phyloP scores from a whole-genome alignment of 306 rosid genomes.

The Quercus cerris region DNA sequence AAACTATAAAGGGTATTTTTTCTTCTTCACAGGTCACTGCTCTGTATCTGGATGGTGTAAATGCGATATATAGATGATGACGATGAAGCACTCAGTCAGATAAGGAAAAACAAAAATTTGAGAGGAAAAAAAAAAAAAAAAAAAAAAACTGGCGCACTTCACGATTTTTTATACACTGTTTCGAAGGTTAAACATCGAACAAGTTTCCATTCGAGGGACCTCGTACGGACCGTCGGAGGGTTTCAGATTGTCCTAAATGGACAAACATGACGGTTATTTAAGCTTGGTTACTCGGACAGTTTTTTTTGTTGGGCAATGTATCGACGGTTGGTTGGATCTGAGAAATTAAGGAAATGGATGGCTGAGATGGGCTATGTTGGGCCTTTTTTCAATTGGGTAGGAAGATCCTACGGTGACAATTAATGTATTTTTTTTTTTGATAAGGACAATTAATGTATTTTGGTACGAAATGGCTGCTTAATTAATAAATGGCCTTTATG shows the following conservation, averaged over 20 bases:
- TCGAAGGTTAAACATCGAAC: conserved; percentile 31
- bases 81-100: conserved; percentile 31
- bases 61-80: conserved; percentile 33
- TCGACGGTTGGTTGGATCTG: no score
- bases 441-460: background rate
- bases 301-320: background rate
- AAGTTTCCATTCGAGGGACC: background rate
- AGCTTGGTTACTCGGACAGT: background rate
- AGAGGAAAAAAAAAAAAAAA: background rate
- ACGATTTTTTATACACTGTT: conserved; percentile 44
- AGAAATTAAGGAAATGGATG: background rate
- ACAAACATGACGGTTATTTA: conserved; percentile 4
- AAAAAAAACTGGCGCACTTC: conserved; percentile 13
- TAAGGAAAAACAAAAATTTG: no score
- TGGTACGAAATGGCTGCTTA: no score
- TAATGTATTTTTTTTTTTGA: background rate
- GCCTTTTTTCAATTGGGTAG: no score
- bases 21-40: conserved; percentile 10
- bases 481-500: background rate
- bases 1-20: background rate
- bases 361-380: background rate
- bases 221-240: conserved; percentile 4
- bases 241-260: conserved; percentile 3
- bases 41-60: conserved; percentile 16
- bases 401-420: background rate